Conservation (phyloP, 495 filamentous ascomycete genomes). For the Podospora pseudoanserina region DNA sequence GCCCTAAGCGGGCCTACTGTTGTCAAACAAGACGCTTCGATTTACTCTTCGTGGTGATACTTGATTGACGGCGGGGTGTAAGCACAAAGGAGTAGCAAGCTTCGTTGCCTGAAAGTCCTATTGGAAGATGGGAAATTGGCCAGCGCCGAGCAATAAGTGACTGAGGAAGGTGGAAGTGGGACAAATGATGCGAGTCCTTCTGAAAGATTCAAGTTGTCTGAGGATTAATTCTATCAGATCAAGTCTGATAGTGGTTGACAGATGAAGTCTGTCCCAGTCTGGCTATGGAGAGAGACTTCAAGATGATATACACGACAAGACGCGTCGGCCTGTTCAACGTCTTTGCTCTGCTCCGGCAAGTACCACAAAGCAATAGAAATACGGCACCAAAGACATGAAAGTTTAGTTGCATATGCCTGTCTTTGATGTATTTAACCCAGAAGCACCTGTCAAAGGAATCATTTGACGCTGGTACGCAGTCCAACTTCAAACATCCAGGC, state of each 20-base stretch:
- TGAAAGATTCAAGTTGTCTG: background rate
- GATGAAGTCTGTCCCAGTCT: slow-evolving; percentile 2
- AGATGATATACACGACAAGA: background rate
- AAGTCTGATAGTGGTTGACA: background rate
- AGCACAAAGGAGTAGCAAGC: background rate
- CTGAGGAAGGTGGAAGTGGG: background rate
- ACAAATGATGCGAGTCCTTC: background rate
- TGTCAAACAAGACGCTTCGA: background rate
- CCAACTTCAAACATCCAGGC: background rate
- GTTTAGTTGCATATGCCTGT: background rate
- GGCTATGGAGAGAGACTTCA: background rate
- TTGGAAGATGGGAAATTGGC: background rate
- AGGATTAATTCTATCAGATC: background rate
- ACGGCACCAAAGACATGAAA: background rate
- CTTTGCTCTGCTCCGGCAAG: background rate
- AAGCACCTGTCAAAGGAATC: background rate
- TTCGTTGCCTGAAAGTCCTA: background rate
- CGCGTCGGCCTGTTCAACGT: background rate
- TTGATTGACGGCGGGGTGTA: background rate
- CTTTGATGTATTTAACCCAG: background rate
- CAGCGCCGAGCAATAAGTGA: background rate
- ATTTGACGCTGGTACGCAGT: background rate
- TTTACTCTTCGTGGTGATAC: background rate
- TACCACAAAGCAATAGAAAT: background rate
- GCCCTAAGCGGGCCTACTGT: background rate